Percentiles rank a stretch among this genome's conserved stretches.
Conservation (phyloP, 1,284 basidiomycete species). For the Nidula niveotomentosa region DNA sequence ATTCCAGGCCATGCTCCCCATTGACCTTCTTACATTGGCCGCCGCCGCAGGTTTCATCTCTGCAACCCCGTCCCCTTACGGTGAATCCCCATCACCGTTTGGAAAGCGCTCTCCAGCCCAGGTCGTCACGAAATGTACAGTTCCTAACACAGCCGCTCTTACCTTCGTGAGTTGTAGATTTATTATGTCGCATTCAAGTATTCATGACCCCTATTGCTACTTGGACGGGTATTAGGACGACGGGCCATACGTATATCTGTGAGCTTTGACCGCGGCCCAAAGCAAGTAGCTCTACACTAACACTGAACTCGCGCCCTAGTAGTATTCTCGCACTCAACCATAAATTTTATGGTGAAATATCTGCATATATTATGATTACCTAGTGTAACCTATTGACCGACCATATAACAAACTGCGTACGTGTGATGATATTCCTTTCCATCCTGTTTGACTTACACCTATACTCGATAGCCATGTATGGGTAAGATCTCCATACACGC, state of each 20-base stretch:
- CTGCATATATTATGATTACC: not conserved
- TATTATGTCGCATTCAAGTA: not conserved
- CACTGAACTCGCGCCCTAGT: constrained; percentile 28
- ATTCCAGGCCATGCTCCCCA: not conserved
- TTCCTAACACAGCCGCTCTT: constrained; percentile 17
- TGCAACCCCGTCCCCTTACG: not conserved
- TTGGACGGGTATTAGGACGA: constrained; percentile 33
- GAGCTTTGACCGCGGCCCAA: constrained; percentile 25
- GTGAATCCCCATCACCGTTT: not conserved
- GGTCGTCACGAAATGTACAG: constrained; percentile 16
- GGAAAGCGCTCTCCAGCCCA: constrained; percentile 5
- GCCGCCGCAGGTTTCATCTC: not conserved
- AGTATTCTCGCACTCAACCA: constrained; percentile 45
- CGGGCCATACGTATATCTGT: constrained; percentile 40
- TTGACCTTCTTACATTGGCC: not conserved
- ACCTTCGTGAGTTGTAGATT: constrained; percentile 13
- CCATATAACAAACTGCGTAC: no score
- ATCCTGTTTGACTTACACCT: no score
- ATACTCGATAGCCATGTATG: constrained; percentile 1
- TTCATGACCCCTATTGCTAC: not conserved
- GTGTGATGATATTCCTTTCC: no score
- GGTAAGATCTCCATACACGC: constrained; percentile 15
- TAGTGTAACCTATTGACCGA: no score
- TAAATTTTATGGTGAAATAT: constrained; percentile 30
- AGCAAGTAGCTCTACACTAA: constrained; percentile 24